Percentiles rank a stretch among this genome's conserved stretches.
These are phyloP conservation scores for Poa pratensis DNA, from an alignment of 176 grass and related monocot genomes.

Conservation along the genomic window DNA sequence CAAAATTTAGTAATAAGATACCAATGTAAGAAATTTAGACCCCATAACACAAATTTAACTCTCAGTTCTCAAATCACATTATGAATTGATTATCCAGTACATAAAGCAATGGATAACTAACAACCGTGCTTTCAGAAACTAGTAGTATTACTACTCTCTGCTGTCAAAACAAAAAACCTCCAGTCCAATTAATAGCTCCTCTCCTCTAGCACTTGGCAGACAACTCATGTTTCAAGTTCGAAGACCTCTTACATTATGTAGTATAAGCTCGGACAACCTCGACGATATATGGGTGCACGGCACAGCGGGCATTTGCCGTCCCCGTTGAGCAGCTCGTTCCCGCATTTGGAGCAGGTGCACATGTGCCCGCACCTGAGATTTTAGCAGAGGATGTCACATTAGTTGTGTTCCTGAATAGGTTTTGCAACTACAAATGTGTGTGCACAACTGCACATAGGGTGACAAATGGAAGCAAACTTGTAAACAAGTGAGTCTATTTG, in stretches of 20 bases:
- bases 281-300: conserved; percentile 68
- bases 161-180: no score
- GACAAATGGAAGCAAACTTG: conserved; percentile 48
- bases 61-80: no score
- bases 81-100: no score
- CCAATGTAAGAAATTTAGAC: no score
- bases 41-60: no score
- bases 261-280: conserved; percentile 80
- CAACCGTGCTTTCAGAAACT: no score
- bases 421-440: not conserved
- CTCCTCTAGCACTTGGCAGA: not conserved
- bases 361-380: conserved; percentile 85
- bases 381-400: not conserved
- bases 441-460: not conserved
- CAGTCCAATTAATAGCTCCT: no score
- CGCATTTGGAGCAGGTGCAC: conserved; percentile 87
- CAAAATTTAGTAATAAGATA: no score
- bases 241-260: not conserved
- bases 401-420: conserved; percentile 1
- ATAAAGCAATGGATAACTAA: no score
- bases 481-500: conserved; percentile 87
- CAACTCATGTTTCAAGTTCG: not conserved
- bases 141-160: no score
- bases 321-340: conserved; percentile 58
- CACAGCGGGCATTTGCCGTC: conserved; percentile 81